These are phyloP conservation scores for Podospora bellae-mahoneyi DNA, from an alignment of 495 filamentous ascomycete genomes.

Conservation along the genomic window DNA sequence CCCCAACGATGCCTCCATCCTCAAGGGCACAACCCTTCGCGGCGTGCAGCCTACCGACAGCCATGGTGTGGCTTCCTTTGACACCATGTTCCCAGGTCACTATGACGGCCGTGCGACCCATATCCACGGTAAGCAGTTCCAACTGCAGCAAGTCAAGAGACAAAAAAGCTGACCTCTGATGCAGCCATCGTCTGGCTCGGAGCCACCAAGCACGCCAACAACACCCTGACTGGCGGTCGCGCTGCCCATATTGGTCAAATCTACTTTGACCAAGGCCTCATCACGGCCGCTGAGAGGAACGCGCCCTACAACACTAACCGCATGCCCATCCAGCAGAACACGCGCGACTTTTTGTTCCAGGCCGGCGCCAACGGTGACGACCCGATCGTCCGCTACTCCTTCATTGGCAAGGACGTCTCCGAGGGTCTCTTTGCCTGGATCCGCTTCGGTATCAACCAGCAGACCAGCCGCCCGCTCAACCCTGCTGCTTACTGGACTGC, in stretches of 20 bases:
- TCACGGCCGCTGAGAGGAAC: conserved; percentile 42
- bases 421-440: conserved; percentile 60
- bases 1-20: conserved; percentile 44
- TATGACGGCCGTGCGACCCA: conserved; percentile 51
- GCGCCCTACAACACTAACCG: conserved; percentile 57
- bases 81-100: conserved; percentile 54
- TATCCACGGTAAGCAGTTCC: conserved; percentile 31
- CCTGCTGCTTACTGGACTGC: conserved; percentile 31
- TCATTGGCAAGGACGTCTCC: conserved; percentile 49
- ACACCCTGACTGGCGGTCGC: conserved; percentile 47
- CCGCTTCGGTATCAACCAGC: conserved; percentile 51
- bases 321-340: conserved; percentile 48
- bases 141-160: neutral
- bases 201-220: conserved; percentile 45
- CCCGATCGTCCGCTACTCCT: conserved; percentile 55
- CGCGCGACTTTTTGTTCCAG: conserved; percentile 49
- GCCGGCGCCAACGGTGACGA: conserved; percentile 51
- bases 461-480: conserved; percentile 25
- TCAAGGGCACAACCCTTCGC: conserved; percentile 50
- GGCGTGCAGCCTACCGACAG: conserved; percentile 49
- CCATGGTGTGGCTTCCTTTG: conserved; percentile 50
- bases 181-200: conserved; percentile 47
- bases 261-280: conserved; percentile 58
- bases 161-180: neutral
- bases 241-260: conserved; percentile 59